phyloP scores from a whole-genome alignment of 1,284 basidiomycete species.

The Ceratobasidium papillatum region DNA sequence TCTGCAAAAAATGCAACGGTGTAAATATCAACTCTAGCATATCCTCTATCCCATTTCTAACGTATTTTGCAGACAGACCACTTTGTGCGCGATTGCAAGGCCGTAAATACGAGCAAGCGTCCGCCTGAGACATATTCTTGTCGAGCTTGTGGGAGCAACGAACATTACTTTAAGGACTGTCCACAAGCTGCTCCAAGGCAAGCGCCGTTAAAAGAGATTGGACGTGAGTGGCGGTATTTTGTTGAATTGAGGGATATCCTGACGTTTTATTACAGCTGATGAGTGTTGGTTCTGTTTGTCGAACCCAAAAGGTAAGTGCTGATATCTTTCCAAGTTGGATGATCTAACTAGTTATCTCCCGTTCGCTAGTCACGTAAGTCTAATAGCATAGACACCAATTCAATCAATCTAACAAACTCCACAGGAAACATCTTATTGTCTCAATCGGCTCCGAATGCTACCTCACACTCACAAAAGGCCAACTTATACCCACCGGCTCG shows the following conservation, averaged over 20 bases:
- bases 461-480: slow-evolving; percentile 91
- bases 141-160: slow-evolving; percentile 83
- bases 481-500: slow-evolving; percentile 82
- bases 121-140: slow-evolving; percentile 81
- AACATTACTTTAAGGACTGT: slow-evolving; percentile 88
- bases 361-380: slow-evolving; percentile 31
- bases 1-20: slow-evolving; percentile 82
- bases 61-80: slow-evolving; percentile 68
- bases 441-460: slow-evolving; percentile 93
- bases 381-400: neutral
- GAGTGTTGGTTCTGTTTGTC: slow-evolving; percentile 97
- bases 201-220: slow-evolving; percentile 78
- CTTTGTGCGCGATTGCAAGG: slow-evolving; percentile 86
- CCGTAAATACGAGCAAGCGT: slow-evolving; percentile 82
- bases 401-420: neutral
- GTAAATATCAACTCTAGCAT: slow-evolving; percentile 51
- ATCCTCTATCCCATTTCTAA: slow-evolving; percentile 3
- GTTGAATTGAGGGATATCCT: slow-evolving; percentile 26
- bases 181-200: slow-evolving; percentile 67
- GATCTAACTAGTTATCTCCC: neutral
- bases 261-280: slow-evolving; percentile 63
- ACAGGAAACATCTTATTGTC: slow-evolving; percentile 91
- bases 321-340: neutral
- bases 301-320: slow-evolving; percentile 82
- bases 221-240: slow-evolving; percentile 62